Evolutionary conservation across 106 monocot species (phyloP).

Genomic region (Apostasia shenzhenica): DNA sequence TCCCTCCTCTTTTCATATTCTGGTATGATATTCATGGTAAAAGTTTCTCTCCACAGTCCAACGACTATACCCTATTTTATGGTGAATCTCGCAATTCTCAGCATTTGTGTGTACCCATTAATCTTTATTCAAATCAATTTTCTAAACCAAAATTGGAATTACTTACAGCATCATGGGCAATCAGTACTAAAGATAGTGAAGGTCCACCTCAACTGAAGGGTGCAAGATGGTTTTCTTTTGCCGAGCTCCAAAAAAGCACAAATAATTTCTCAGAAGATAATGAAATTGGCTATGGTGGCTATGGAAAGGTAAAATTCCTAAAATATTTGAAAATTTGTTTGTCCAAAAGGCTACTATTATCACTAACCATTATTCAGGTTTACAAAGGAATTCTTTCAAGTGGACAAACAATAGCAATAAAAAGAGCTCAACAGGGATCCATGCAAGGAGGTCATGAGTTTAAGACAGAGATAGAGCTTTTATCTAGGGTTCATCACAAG

Average conservation of each 20-base stretch:
- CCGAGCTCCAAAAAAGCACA: conserved; percentile 42
- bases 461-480: conserved; percentile 83
- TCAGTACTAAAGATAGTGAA: conserved; percentile 20
- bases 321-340: background rate
- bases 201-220: conserved; percentile 43
- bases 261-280: conserved; percentile 40
- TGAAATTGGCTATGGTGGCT: conserved; percentile 55
- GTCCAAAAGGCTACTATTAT: background rate
- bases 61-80: no score
- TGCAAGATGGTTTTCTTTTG: conserved; percentile 50
- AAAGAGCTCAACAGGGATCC: conserved; percentile 60
- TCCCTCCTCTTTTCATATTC: background rate
- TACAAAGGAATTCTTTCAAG: conserved; percentile 56
- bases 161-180: conserved; percentile 52
- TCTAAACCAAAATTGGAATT: background rate
- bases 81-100: background rate
- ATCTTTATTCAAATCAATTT: background rate
- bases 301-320: conserved; percentile 42
- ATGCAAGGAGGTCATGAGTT: conserved; percentile 79
- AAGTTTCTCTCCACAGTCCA: background rate
- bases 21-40: background rate
- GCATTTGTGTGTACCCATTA: background rate
- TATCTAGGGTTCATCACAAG: conserved; percentile 71
- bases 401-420: conserved; percentile 66
- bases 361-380: conserved; percentile 34